A percentile compares a stretch with the other conserved stretches of the same genome.
Evolutionary conservation across 2,329 filamentous ascomycete genomes (phyloP).

Genomic region (Cladorrhinum sp.): DNA sequence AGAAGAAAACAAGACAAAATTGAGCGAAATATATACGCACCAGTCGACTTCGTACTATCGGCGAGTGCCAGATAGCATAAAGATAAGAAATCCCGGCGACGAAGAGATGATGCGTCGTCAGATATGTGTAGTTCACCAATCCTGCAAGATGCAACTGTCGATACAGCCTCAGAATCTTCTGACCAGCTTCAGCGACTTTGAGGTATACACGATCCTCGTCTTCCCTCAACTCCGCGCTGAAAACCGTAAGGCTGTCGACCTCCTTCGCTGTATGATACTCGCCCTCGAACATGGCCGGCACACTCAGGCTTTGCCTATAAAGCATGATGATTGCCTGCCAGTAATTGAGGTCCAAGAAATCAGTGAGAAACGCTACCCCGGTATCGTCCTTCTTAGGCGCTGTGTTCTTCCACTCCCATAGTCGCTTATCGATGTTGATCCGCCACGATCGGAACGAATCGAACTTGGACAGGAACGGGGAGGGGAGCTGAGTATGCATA

Average conservation of each 20-base stretch:
- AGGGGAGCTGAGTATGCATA: constrained; percentile 76
- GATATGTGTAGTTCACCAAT: constrained; percentile 91
- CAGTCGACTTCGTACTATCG: constrained; percentile 78
- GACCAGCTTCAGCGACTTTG: constrained; percentile 91
- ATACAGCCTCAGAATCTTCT: constrained; percentile 88
- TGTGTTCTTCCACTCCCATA: constrained; percentile 82
- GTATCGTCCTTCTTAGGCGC: constrained; percentile 76
- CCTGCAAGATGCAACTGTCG: constrained; percentile 82
- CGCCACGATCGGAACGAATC: constrained; percentile 87
- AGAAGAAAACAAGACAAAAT: neutral
- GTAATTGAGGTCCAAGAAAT: constrained; percentile 93
- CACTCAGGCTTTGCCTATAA: constrained; percentile 84
- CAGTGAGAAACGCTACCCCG: constrained; percentile 82
- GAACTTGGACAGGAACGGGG: constrained; percentile 80
- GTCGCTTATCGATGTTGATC: constrained; percentile 75
- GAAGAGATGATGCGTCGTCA: constrained; percentile 94
- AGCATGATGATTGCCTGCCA: constrained; percentile 97
- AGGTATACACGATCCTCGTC: constrained; percentile 91
- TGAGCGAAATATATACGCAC: constrained; percentile 51
- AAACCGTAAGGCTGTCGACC: constrained; percentile 60
- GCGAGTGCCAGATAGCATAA: constrained; percentile 96
- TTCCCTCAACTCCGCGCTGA: constrained; percentile 64
- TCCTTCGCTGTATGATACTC: constrained; percentile 68
- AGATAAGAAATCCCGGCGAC: constrained; percentile 96
- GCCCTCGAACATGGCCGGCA: constrained; percentile 78